These are phyloP conservation scores for Kwoniella mangroviensis DNA, from an alignment of 768 basidiomycete species.

Conservation along the genomic window DNA sequence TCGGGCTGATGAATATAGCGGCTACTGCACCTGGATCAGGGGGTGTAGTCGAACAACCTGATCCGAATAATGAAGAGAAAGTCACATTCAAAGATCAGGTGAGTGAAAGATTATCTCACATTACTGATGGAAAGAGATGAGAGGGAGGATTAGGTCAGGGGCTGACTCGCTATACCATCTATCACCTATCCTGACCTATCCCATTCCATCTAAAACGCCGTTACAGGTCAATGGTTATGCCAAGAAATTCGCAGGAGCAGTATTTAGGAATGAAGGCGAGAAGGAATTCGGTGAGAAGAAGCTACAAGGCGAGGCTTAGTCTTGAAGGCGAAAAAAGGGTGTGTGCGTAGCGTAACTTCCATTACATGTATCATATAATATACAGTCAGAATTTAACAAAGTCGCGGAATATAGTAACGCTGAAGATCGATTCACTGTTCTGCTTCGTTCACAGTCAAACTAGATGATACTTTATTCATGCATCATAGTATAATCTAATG, in stretches of 20 bases:
- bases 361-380: not conserved
- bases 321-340: not conserved
- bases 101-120: conserved; percentile 14
- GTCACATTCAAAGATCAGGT: conserved; percentile 52
- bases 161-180: no score
- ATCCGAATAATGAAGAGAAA: conserved; percentile 26
- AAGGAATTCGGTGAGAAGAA: conserved; percentile 46
- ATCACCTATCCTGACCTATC: no score
- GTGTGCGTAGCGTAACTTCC: no score
- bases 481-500: no score
- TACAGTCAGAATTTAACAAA: no score
- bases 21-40: conserved; percentile 48
- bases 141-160: not conserved
- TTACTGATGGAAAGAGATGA: not conserved
- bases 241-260: conserved; percentile 49
- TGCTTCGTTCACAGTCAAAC: no score
- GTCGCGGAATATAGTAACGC: no score
- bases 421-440: no score
- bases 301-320: conserved; percentile 33
- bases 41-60: conserved; percentile 22
- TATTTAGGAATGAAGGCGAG: conserved; percentile 45
- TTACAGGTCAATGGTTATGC: conserved; percentile 50
- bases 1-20: conserved; percentile 21
- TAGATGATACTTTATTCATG: no score
- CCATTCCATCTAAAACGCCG: not conserved